Conservation (phyloP, 495 filamentous ascomycete genomes). For the Penicillium malachiteum region DNA sequence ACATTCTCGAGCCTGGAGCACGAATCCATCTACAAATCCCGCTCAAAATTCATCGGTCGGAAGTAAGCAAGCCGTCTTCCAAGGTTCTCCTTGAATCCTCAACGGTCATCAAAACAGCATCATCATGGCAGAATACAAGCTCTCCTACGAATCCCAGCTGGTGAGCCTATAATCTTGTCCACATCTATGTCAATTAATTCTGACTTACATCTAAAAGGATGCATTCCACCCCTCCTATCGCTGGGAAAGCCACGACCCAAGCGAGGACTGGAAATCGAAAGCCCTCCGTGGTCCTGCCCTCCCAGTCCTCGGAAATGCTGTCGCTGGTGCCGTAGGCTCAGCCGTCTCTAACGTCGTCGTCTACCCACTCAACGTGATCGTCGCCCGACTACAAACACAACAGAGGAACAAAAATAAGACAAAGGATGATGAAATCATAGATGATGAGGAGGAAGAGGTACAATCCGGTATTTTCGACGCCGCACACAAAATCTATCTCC, state of each 20-base stretch:
- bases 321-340: slow-evolving; percentile 75
- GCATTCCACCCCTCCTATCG: slow-evolving; percentile 51
- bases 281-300: slow-evolving; percentile 54
- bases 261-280: slow-evolving; percentile 35
- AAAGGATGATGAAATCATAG: slow-evolving; percentile 34
- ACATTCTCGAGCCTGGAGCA: not conserved
- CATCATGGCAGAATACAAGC: slow-evolving; percentile 35
- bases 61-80: not conserved
- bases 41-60: slow-evolving; percentile 4
- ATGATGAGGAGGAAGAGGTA: slow-evolving; percentile 15
- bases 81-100: not conserved
- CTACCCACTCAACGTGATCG: slow-evolving; percentile 84
- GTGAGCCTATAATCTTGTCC: slow-evolving; percentile 14
- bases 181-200: not conserved
- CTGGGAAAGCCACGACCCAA: slow-evolving; percentile 37
- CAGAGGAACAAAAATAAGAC: slow-evolving; percentile 44
- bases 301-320: slow-evolving; percentile 85
- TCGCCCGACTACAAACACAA: slow-evolving; percentile 83
- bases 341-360: slow-evolving; percentile 75
- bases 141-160: slow-evolving; percentile 35
- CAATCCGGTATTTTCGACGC: slow-evolving; percentile 64
- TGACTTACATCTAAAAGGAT: slow-evolving; percentile 34
- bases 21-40: not conserved
- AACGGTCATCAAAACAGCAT: not conserved
- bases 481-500: slow-evolving; percentile 65